phyloP scores from a whole-genome alignment of 306 rosid species.

The Vachellia collinsii region DNA sequence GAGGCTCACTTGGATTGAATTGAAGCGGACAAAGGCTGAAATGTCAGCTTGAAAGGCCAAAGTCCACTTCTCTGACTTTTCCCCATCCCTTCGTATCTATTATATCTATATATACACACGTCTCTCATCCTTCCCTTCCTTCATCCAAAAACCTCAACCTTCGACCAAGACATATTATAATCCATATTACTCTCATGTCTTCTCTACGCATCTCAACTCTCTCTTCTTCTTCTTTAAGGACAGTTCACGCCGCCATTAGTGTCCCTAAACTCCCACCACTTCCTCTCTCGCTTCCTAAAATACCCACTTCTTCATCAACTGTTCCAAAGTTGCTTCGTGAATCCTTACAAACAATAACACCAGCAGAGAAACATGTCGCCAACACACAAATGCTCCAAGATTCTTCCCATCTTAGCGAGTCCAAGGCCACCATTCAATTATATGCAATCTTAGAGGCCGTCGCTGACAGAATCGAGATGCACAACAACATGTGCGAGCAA shows the following conservation, averaged over 20 bases:
- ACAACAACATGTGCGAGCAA: conserved; percentile 53
- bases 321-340: conserved; percentile 14
- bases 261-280: conserved; percentile 47
- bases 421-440: conserved; percentile 40
- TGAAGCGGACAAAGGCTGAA: background rate
- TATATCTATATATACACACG: background rate
- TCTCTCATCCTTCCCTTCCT: background rate
- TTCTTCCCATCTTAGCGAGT: background rate
- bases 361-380: conserved; percentile 15
- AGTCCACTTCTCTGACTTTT: background rate
- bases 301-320: background rate
- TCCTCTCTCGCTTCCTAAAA: conserved; percentile 32
- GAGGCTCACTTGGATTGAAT: background rate
- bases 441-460: conserved; percentile 56
- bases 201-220: conserved; percentile 42
- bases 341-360: background rate
- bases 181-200: conserved; percentile 9
- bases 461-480: conserved; percentile 63
- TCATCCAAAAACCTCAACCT: background rate
- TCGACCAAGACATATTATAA: background rate
- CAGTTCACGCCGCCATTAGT: conserved; percentile 47
- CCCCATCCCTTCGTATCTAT: background rate
- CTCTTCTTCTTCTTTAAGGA: conserved; percentile 37
- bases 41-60: background rate
- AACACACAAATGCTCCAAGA: background rate